Evolutionary conservation across 257 asterid genomes (phyloP).

Genomic region (Plantago elongata): DNA sequence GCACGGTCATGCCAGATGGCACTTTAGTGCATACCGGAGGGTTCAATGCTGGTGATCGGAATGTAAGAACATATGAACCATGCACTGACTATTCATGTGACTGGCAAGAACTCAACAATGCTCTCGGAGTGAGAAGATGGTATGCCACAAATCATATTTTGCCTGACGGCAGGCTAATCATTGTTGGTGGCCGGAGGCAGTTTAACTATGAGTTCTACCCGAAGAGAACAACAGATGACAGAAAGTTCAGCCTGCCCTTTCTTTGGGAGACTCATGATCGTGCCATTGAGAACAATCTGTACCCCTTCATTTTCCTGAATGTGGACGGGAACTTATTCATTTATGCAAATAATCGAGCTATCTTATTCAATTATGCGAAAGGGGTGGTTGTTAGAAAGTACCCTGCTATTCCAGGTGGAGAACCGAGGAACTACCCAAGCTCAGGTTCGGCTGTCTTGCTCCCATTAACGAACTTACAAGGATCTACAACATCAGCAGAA

Average conservation of each 20-base stretch:
- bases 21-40: conserved; percentile 48
- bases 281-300: conserved; percentile 37
- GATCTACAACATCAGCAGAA: conserved; percentile 14
- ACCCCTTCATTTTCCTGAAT: conserved; percentile 50
- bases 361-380: conserved; percentile 26
- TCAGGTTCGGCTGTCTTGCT: conserved; percentile 59
- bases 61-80: conserved; percentile 30
- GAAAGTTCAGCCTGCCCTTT: conserved; percentile 23
- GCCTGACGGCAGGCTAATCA: conserved; percentile 39
- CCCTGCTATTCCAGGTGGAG: conserved; percentile 43
- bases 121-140: conserved; percentile 32
- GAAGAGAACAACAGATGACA: background rate
- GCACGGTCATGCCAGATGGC: conserved; percentile 41
- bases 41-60: conserved; percentile 44
- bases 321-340: conserved; percentile 46
- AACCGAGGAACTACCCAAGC: conserved; percentile 62
- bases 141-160: conserved; percentile 47
- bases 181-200: conserved; percentile 43
- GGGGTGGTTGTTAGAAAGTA: conserved; percentile 26
- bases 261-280: conserved; percentile 32
- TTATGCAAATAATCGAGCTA: conserved; percentile 46
- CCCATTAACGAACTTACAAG: conserved; percentile 26
- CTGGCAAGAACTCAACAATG: conserved; percentile 33
- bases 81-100: conserved; percentile 37
- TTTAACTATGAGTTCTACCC: conserved; percentile 52